phyloP scores from a whole-genome alignment of 1,139 yeast genomes.

The Scheffersomyces titani region DNA sequence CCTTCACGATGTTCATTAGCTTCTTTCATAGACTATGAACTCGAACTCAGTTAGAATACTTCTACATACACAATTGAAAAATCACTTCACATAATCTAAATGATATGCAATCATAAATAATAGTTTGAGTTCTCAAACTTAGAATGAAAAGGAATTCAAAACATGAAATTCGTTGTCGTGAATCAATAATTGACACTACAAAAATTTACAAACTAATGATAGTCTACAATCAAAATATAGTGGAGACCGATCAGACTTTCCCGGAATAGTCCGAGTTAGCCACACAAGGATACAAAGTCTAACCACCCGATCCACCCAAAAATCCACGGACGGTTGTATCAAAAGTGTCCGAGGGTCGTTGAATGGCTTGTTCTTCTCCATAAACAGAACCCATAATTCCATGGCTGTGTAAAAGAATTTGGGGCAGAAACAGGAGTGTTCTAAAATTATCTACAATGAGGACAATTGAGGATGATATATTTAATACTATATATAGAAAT shows the following conservation, averaged over 20 bases:
- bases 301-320: slow-evolving; percentile 46
- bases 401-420: slow-evolving; percentile 46
- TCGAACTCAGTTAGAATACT: too few species aligned
- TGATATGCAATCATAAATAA: too few species aligned
- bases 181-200: neutral
- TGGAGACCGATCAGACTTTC: slow-evolving; percentile 23
- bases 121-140: too few species aligned
- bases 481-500: neutral
- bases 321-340: slow-evolving; percentile 39
- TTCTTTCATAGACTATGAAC: too few species aligned
- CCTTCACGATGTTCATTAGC: too few species aligned
- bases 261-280: slow-evolving; percentile 4
- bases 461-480: neutral
- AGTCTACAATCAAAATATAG: slow-evolving; percentile 16
- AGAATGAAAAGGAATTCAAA: too few species aligned
- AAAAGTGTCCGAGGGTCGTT: slow-evolving; percentile 31
- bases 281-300: slow-evolving; percentile 24
- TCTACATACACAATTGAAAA: too few species aligned
- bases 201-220: too few species aligned
- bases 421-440: slow-evolving; percentile 77
- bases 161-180: too few species aligned
- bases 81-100: too few species aligned
- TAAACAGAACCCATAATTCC: slow-evolving; percentile 63
- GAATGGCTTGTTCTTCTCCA: slow-evolving; percentile 68
- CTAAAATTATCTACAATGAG: slow-evolving; percentile 6